These are phyloP conservation scores for Naganishia kalamii DNA, from an alignment of 768 basidiomycete species.

Conservation along the genomic window DNA sequence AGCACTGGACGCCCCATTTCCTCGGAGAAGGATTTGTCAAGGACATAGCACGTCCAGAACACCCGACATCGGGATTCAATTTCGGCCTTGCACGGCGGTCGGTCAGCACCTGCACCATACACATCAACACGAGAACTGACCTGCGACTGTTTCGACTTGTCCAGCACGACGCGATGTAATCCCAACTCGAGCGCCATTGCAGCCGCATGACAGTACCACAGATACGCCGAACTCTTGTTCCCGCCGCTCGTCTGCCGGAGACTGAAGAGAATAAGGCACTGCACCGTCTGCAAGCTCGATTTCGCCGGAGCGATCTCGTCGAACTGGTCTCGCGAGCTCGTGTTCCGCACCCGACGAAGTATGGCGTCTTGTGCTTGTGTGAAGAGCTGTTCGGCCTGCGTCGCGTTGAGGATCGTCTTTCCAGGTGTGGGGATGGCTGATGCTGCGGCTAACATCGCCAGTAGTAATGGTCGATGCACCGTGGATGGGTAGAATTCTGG, in stretches of 20 bases:
- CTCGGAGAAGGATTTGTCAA: slow-evolving; percentile 37
- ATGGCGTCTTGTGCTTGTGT: slow-evolving; percentile 25
- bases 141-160: neutral
- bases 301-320: slow-evolving; percentile 3
- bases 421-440: slow-evolving; percentile 28
- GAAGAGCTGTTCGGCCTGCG: slow-evolving; percentile 26
- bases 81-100: slow-evolving; percentile 9
- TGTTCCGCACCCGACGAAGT: slow-evolving; percentile 7
- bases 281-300: slow-evolving; percentile 27
- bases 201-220: slow-evolving; percentile 31
- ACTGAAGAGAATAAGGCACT: slow-evolving; percentile 33
- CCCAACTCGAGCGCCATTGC: slow-evolving; percentile 34
- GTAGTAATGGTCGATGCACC: slow-evolving; percentile 26
- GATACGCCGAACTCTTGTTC: slow-evolving; percentile 31
- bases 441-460: slow-evolving; percentile 34
- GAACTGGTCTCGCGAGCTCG: neutral
- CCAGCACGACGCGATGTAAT: slow-evolving; percentile 26
- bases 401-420: neutral
- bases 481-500: slow-evolving; percentile 33
- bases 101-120: neutral
- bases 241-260: slow-evolving; percentile 37
- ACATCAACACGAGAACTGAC: neutral
- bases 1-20: slow-evolving; percentile 38
- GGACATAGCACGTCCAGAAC: slow-evolving; percentile 34
- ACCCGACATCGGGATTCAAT: slow-evolving; percentile 32